These are phyloP conservation scores for Populus davidiana DNA, from an alignment of 345 rosid genomes.

Conservation along the genomic window DNA sequence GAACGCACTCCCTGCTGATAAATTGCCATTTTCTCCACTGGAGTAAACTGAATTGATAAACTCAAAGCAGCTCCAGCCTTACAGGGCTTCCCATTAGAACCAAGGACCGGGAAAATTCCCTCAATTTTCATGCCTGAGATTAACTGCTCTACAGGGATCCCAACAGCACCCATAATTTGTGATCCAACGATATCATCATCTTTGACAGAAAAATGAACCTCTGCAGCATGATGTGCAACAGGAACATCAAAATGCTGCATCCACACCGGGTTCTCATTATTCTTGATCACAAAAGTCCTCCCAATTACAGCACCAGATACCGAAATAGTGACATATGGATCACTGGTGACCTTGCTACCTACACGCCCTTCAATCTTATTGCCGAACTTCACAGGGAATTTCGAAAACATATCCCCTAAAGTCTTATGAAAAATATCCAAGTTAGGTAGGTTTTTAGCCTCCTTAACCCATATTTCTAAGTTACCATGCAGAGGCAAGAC, in stretches of 20 bases:
- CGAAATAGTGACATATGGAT: constrained; percentile 80
- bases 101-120: constrained; percentile 65
- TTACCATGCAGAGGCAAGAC: constrained; percentile 69
- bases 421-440: constrained; percentile 76
- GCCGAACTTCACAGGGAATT: constrained; percentile 36
- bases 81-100: constrained; percentile 60
- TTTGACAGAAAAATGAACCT: constrained; percentile 77
- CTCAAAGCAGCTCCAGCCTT: constrained; percentile 65
- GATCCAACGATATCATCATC: constrained; percentile 82
- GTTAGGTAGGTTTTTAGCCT: constrained; percentile 85
- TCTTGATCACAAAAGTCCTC: constrained; percentile 73
- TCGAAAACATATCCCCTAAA: constrained; percentile 60
- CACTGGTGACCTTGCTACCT: constrained; percentile 66
- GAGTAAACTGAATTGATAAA: constrained; percentile 64
- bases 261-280: constrained; percentile 80
- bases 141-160: constrained; percentile 62
- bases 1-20: constrained; percentile 58
- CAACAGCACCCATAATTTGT: constrained; percentile 73
- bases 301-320: constrained; percentile 70
- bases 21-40: constrained; percentile 45
- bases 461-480: constrained; percentile 77
- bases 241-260: constrained; percentile 80
- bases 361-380: constrained; percentile 52
- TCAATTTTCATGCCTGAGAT: constrained; percentile 48
- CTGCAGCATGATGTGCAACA: constrained; percentile 72